Evolutionary conservation across 2,329 filamentous ascomycete species (phyloP), one percentile per base, ranked within the genome.

Genomic region (Stachybotrys chartarum): DNA sequence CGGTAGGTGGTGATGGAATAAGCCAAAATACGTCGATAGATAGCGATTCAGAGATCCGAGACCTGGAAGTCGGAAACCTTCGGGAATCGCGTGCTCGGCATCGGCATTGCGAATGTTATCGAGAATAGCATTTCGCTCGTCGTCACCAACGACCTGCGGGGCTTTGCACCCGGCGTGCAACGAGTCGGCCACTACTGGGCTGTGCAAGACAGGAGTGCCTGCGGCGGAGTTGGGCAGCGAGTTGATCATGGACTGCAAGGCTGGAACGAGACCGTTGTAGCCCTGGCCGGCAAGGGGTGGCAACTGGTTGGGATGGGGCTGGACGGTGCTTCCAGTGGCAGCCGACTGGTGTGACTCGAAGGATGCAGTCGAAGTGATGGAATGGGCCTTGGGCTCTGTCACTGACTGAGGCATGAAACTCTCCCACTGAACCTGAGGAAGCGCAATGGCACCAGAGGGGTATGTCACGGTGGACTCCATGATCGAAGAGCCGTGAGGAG

Each of bases 1-100:
- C 1, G 94, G 94, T 67, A 97, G 75, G 68, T 99, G 94, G 66
- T 96, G 94, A 68, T 99, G 94, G 74, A 97, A 99, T 65, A 97
- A 78, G 69, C 90, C 91, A 72, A 97, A 99, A 78, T 97, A 99
- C 1, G 93, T 96, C 57, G 91, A 90, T 59, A 99, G 78, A 71
- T 96, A 96, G 59, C 91, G 85, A 74, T 99, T 97, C 69, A 97
- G 76, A 3, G 90, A 88, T 42, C 85, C 81, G 42, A 91, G 80
- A 61, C 82, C 86, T 6, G 94, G 94, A 50, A 97, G 81, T 61
- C 91, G 88, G 79, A 97, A 97, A 56, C 89, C 91, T 55, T 95
- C 91, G 16, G 91, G 85, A 56, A 97, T 86, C 50, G 88, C 86
- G 66, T 86, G 86, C 66, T 96, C 90, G 61, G 80, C 86, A 69